Conservation (phyloP, 2,329 filamentous ascomycete genomes). For the Ophiostoma sp. region DNA sequence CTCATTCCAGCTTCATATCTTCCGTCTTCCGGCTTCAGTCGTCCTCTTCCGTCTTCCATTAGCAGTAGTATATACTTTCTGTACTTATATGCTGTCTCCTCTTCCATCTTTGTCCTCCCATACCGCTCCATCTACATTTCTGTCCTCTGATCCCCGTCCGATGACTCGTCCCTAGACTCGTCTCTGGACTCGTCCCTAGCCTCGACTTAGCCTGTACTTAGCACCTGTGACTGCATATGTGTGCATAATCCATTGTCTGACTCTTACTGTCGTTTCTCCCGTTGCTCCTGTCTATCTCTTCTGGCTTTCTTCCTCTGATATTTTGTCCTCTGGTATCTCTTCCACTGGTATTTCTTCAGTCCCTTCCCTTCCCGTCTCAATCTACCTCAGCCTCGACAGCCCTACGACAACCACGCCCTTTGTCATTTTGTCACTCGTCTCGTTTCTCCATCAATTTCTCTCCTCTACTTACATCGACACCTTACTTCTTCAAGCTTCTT, state of each 20-base stretch:
- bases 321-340: too few relatives aligned
- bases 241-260: not conserved
- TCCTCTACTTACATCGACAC: not conserved
- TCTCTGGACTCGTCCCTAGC: conserved; percentile 6
- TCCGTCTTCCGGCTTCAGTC: not conserved
- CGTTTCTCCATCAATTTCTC: not conserved
- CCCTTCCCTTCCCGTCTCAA: not conserved
- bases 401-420: conserved; percentile 1
- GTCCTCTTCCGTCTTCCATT: not conserved
- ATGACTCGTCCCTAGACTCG: not conserved
- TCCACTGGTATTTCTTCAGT: not conserved
- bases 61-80: too few relatives aligned
- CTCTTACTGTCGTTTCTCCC: not conserved
- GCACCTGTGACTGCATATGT: not conserved
- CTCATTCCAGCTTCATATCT: not conserved
- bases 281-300: not conserved
- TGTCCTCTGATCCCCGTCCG: not conserved
- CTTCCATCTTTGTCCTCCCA: too few relatives aligned
- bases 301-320: not conserved
- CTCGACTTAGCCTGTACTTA: not conserved
- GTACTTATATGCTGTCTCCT: too few relatives aligned
- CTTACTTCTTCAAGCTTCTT: too few relatives aligned
- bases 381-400: not conserved
- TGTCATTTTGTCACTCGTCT: not conserved
- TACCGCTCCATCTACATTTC: not conserved